Conservation (phyloP, 2,329 filamentous ascomycete genomes). For the Arthrinium puccinioides region DNA sequence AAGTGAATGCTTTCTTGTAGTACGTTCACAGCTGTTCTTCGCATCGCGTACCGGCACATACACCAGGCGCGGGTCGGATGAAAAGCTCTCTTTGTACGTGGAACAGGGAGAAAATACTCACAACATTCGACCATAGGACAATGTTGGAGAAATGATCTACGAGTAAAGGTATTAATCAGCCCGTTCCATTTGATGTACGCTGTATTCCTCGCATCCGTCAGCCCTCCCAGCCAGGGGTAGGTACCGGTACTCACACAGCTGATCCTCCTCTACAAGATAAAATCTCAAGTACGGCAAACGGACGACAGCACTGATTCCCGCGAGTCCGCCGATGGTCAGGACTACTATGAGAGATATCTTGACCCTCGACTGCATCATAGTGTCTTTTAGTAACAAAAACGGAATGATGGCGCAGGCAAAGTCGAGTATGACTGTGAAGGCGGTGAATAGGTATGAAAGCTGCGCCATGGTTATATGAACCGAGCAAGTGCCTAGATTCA, state of each 20-base stretch:
- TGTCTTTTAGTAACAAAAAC: background rate
- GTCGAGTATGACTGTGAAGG: background rate
- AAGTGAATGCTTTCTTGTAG: no score
- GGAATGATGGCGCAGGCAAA: constrained; percentile 3
- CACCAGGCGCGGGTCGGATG: no score
- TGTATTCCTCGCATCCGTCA: no score
- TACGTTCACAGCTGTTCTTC: no score
- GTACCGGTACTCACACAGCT: background rate
- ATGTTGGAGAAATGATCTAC: background rate
- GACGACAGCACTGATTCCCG: constrained; percentile 1
- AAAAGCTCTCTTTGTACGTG: no score
- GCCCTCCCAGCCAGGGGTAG: background rate
- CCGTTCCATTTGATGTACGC: no score
- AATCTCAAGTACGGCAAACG: constrained; percentile 4
- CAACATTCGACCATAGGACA: background rate
- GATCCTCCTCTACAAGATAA: background rate
- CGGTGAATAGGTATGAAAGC: background rate
- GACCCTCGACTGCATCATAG: background rate
- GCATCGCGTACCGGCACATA: no score
- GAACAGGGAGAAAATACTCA: no score
- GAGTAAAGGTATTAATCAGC: background rate
- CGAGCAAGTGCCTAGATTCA: background rate
- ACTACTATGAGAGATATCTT: constrained; percentile 1
- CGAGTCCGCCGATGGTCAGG: constrained; percentile 1
- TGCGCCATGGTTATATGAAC: background rate